Percentiles rank a stretch among this genome's conserved stretches.
Evolutionary conservation across 306 rosid species (phyloP).

Genomic region (Citrullus amarus): DNA sequence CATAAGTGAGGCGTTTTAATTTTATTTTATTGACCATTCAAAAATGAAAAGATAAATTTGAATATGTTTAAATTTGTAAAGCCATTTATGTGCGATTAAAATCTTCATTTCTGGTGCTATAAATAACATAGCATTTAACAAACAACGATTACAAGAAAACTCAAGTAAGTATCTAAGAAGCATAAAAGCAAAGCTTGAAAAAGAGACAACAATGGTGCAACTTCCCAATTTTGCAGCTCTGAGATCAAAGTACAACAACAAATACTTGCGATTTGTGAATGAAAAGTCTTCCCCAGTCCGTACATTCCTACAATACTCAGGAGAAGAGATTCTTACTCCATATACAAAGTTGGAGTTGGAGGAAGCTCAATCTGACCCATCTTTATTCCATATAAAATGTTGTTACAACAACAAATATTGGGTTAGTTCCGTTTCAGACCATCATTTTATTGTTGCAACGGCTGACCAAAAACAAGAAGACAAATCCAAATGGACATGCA

Average conservation of each 20-base stretch:
- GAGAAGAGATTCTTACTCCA: neutral
- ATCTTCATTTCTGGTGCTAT: neutral
- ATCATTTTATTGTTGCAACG: neutral
- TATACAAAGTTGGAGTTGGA: constrained; percentile 6
- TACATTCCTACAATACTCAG: neutral
- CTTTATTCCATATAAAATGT: neutral
- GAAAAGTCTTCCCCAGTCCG: neutral
- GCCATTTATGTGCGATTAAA: neutral
- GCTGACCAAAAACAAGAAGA: neutral
- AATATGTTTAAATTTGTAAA: neutral
- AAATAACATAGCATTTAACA: neutral
- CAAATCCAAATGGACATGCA: neutral
- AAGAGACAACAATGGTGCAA: neutral
- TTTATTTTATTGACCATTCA: neutral
- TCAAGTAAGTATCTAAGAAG: too few species aligned
- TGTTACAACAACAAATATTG: neutral
- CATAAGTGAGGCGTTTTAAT: too few species aligned
- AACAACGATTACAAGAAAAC: neutral
- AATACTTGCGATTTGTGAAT: neutral
- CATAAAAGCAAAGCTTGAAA: too few species aligned
- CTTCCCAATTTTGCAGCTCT: neutral
- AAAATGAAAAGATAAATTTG: neutral
- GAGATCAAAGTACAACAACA: constrained; percentile 1
- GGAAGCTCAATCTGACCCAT: neutral
- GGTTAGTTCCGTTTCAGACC: neutral